Base-by-base conservation (phyloP, 139 green algal genomes). In the Picochlorum sp. region DNA sequence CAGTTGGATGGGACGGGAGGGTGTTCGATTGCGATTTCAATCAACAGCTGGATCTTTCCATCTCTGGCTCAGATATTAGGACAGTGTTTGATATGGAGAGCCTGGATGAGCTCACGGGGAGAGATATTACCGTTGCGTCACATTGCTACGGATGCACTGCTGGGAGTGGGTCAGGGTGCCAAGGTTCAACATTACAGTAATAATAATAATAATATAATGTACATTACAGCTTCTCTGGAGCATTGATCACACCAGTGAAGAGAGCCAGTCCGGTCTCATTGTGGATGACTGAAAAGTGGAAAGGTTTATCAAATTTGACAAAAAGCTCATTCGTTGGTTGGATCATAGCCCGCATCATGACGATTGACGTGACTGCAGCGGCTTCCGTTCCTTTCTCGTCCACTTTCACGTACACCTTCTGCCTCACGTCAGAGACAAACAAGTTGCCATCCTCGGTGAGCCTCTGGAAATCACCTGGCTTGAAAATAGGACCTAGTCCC, bases 11-110 rank as follows among this genome's bases (percentile, higher is more conserved):
- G 86, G 91, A 98, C 65, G 92, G 92, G 30, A 67, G 66, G 2
- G 16, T 98, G 23, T 97, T 85, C 57, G 92, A 98, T 78, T 98
- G 92, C 74, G 92, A 98, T 65, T 98, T 98, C 77, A 98, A 98
- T 78, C 92, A 98, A 84, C 92, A 98, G 82, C 77, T 98, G 45
- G 88, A 85, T 23, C 77, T 96, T 45, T 65, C 60, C 30, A 54
- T 77, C 23, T 45, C 61, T 49, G 68, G 44, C 26, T 18, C 7
- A 47, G 51, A 38, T 20, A 44, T 45, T 45, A 49, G 81, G 31
- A 94, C 81, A 5, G 82, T 98, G 4, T 95, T 91, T 71, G 83
- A 97, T 56, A 49, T 98, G 2, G 61, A 74, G 0, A 73, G 45
- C 6, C 55, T 97, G 57, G 69, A 80, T 18, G 76, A 94, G 47